Base-by-base conservation (phyloP, 2,329 filamentous ascomycete species). In the Gaeumannomyces sp. region DNA sequence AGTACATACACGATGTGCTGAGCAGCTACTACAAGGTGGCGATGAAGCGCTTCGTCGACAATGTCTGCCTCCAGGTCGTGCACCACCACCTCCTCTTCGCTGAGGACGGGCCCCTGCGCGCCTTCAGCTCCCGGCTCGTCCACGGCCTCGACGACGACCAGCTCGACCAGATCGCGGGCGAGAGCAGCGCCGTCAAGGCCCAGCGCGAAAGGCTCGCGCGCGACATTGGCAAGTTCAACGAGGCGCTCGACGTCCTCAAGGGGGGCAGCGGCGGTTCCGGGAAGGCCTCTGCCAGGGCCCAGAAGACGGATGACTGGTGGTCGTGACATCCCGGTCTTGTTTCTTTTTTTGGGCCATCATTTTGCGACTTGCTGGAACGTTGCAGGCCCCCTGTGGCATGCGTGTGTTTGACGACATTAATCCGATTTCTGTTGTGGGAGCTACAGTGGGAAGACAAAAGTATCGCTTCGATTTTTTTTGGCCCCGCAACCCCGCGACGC, bases 1-100 rank as follows among this genome's bases (percentile, higher is more conserved):
- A 82, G 33, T 79, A 86, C 6, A 81, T 90, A 5, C 84, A 88
- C 66, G 82, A 90, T 65, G 82, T 84, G 2, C 76, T 91, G 0
- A 72, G 77, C 31, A 78, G 81, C 1, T 90, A 87, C 72, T 90
- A 91, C 76, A 80, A 84, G 31, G 81, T 89, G 1, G 79, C 85
- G 0, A 78, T 77, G 22, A 83, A 83, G 69, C 81, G 86, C 0
- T 89, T 91, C 65, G 80, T 88, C 1, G 88, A 91, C 68, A 81
- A 78, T 5, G 73, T 91, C 1, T 85, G 79, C 29, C 27, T 31
- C 61, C 57, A 66, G 57, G 60, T 57, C 2, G 56, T 69, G 45
- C 65, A 66, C 50, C 67, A 69, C 25, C 63, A 59, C 27, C 28
- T 68, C 38, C 64, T 68, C 16, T 57, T 67, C 25, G 57, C 61